phyloP scores from a whole-genome alignment of 352 stramenopile species.

The Phytophthora idaei region DNA sequence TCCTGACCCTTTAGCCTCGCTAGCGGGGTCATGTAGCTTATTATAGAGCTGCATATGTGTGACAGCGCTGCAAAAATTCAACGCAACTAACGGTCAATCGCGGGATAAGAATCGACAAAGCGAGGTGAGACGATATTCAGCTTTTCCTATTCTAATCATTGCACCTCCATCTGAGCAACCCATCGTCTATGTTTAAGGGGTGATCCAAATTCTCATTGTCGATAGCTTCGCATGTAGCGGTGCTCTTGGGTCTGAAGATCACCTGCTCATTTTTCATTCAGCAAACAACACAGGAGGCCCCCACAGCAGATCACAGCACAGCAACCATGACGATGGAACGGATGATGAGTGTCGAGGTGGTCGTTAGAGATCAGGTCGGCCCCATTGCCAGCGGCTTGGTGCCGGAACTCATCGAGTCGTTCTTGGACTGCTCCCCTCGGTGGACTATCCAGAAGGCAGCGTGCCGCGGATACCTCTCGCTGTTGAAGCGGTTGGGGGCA shows the following conservation, averaged over 20 bases:
- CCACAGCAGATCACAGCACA: conserved; percentile 17
- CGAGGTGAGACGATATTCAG: conserved; percentile 25
- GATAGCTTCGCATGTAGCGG: conserved; percentile 26
- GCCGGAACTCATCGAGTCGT: conserved; percentile 46
- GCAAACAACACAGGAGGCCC: conserved; percentile 14
- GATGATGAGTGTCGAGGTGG: conserved; percentile 52
- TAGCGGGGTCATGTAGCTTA: no score
- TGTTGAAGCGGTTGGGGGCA: conserved; percentile 50
- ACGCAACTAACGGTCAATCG: background rate
- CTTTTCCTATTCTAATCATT: conserved; percentile 22
- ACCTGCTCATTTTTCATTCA: conserved; percentile 23
- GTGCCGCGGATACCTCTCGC: conserved; percentile 47
- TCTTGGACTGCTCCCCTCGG: conserved; percentile 56
- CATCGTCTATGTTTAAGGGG: conserved; percentile 18
- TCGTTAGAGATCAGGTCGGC: conserved; percentile 37
- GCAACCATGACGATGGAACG: conserved; percentile 28
- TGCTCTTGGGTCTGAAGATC: background rate
- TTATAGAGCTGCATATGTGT: no score
- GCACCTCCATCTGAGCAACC: conserved; percentile 20
- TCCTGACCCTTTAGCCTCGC: no score
- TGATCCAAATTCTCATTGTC: background rate
- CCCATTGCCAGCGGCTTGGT: conserved; percentile 44
- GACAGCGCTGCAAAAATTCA: no score
- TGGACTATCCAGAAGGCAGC: conserved; percentile 69
- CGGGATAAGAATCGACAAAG: background rate